phyloP scores from a whole-genome alignment of 306 rosid species.

The Calophaca sinica region DNA sequence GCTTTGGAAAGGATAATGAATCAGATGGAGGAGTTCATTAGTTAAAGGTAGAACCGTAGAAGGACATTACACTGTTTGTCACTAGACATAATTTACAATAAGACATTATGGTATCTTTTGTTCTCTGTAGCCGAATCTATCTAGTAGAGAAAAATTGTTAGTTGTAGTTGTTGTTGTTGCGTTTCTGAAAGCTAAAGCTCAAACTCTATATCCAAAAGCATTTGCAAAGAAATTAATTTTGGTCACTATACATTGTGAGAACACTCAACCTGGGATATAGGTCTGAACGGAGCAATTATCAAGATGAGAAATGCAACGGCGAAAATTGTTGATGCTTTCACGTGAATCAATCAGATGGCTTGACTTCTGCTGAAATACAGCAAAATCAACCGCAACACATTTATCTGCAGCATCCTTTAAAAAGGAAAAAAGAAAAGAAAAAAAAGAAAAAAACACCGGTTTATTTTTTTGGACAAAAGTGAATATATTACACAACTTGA shows the following conservation, averaged over 20 bases:
- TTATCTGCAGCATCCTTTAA: constrained; percentile 70
- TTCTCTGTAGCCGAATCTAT: not conserved
- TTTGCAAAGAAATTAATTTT: constrained; percentile 20
- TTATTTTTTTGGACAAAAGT: constrained; percentile 13
- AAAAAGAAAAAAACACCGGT: not conserved
- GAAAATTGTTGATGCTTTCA: constrained; percentile 59
- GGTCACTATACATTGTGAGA: constrained; percentile 23
- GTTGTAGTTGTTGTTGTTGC: not conserved
- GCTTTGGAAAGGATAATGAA: not conserved
- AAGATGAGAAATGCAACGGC: constrained; percentile 63
- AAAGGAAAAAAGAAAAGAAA: not conserved
- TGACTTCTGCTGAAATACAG: constrained; percentile 69
- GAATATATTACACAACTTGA: constrained; percentile 2
- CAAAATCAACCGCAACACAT: constrained; percentile 78
- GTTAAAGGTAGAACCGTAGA: not conserved
- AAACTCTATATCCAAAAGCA: constrained; percentile 40
- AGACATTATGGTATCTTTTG: not conserved
- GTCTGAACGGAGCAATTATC: constrained; percentile 76
- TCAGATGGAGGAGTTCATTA: not conserved
- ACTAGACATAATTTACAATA: not conserved
- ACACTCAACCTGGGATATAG: constrained; percentile 63
- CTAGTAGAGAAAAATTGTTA: not conserved
- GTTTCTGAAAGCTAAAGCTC: constrained; percentile 25
- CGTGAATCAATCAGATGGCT: constrained; percentile 60
- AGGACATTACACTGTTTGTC: not conserved